phyloP scores from a whole-genome alignment of 371 early-diverging fungal genomes.

The Mortierella sp. region DNA sequence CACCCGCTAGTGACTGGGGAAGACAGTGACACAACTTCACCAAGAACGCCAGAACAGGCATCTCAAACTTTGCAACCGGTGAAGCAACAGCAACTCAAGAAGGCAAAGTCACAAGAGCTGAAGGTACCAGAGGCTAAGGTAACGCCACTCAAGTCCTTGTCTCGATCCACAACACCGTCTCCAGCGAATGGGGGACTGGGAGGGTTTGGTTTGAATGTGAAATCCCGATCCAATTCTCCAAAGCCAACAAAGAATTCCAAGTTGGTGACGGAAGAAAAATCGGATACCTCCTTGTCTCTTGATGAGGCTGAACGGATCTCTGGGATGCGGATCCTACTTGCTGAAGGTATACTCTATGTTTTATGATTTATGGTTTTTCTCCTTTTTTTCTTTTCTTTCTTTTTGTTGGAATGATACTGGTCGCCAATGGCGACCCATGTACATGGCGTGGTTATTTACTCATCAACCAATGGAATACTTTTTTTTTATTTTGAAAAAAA shows the following conservation, averaged over 20 bases:
- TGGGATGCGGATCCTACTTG: constrained; percentile 44
- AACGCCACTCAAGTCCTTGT: too few relatives aligned
- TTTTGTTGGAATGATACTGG: background rate
- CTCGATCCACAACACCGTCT: too few relatives aligned
- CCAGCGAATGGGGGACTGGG: background rate
- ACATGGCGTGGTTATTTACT: too few relatives aligned
- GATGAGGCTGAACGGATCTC: constrained; percentile 44
- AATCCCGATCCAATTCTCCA: constrained; percentile 38
- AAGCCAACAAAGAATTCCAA: constrained; percentile 39
- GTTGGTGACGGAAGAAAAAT: constrained; percentile 40
- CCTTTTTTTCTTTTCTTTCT: background rate
- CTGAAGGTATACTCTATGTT: constrained; percentile 22
- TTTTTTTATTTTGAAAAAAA: background rate
- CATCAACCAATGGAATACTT: too few relatives aligned
- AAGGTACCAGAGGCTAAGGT: too few relatives aligned
- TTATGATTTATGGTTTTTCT: background rate
- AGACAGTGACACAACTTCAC: too few relatives aligned
- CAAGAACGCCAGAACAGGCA: too few relatives aligned
- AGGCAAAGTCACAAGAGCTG: too few relatives aligned
- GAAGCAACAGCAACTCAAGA: too few relatives aligned
- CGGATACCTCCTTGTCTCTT: constrained; percentile 36
- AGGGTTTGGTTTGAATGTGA: background rate
- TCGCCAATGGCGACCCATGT: too few relatives aligned
- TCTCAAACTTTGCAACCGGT: too few relatives aligned
- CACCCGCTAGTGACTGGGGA: too few relatives aligned